A percentile compares a stretch with the other conserved stretches of the same genome.
phyloP scores from a whole-genome alignment of 371 early-diverging fungal genomes.

The Umbelopsis sp. region DNA sequence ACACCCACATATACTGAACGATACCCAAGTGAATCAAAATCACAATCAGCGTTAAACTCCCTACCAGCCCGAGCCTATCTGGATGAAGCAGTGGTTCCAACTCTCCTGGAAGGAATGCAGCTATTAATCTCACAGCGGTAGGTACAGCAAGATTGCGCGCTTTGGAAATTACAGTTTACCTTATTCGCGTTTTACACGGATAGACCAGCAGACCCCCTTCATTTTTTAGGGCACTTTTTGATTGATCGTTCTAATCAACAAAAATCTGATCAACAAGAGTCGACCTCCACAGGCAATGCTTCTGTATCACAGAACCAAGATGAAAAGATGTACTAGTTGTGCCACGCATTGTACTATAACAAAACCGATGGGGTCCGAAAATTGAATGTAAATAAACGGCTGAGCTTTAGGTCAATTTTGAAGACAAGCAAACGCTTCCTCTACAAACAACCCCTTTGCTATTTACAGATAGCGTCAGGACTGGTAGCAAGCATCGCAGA shows the following conservation, averaged over 20 bases:
- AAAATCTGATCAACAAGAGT: background rate
- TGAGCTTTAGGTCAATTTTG: too few relatives aligned
- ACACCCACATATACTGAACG: background rate
- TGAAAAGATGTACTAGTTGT: background rate
- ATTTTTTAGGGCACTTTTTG: constrained; percentile 2
- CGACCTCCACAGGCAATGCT: background rate
- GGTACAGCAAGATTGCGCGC: background rate
- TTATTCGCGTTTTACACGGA: background rate
- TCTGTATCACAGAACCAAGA: background rate
- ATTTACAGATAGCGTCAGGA: too few relatives aligned
- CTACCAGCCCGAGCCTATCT: constrained; percentile 60
- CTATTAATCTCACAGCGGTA: constrained; percentile 63
- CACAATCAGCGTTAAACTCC: background rate
- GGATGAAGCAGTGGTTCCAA: constrained; percentile 63
- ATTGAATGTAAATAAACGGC: too few relatives aligned
- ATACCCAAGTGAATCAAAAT: background rate
- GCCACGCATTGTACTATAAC: background rate
- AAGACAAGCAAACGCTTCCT: too few relatives aligned
- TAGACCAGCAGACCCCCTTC: constrained; percentile 2
- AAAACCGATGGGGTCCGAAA: background rate
- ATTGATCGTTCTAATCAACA: background rate
- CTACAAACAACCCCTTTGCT: too few relatives aligned
- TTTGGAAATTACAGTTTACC: background rate
- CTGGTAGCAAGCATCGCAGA: too few relatives aligned
- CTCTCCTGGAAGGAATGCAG: constrained; percentile 69